A percentile compares a stretch with the other conserved stretches of the same genome.
Conservation (phyloP, 176 grass and related monocot genomes). For the Zea mays region Zm-B73-REFERENCE-NAM-5.0 NC_050100.1:187867001-187867500, state of each 20-base stretch:
- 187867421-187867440: neutral
- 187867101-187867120: conserved; percentile 14
- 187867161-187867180: no score
- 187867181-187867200: no score
- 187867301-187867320: neutral
- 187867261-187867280: conserved; percentile 25
- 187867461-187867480: neutral
- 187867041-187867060: conserved; percentile 10
- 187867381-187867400: conserved; percentile 12
- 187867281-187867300: conserved; percentile 3
- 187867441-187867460: neutral
- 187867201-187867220: no score
- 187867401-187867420: neutral
- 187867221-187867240: no score
- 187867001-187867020: neutral
- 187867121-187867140: neutral
- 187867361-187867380: conserved; percentile 2
- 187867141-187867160: neutral
- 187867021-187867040: neutral
- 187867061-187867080: conserved; percentile 3
- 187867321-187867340: neutral
- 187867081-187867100: conserved; percentile 6
- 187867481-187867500: neutral
- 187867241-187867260: neutral
- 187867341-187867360: conserved; percentile 28